phyloP scores from a whole-genome alignment of 2,329 filamentous ascomycete genomes.

The Phymatotrichopsis omnivora region DNA sequence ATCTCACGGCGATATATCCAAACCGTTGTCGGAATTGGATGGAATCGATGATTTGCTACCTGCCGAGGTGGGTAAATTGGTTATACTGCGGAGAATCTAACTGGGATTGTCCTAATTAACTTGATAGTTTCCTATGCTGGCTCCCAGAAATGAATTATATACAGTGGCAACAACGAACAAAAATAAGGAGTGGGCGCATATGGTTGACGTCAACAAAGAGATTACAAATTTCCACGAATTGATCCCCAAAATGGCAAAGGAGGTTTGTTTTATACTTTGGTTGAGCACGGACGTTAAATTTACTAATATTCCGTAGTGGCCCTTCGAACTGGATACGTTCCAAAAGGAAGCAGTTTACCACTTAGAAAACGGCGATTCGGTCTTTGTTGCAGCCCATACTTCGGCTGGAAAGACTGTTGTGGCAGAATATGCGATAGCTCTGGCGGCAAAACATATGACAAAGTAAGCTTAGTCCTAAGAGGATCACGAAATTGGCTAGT shows the following conservation, averaged over 20 bases:
- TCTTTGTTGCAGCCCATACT: slow-evolving; percentile 95
- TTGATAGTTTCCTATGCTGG: slow-evolving; percentile 64
- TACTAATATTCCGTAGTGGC: slow-evolving; percentile 47
- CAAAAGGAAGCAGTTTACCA: slow-evolving; percentile 98
- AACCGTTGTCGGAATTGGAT: slow-evolving; percentile 42
- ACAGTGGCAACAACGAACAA: slow-evolving; percentile 52
- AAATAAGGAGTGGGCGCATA: slow-evolving; percentile 82
- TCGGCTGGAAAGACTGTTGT: slow-evolving; percentile 98
- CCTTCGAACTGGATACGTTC: slow-evolving; percentile 94
- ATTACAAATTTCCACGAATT: slow-evolving; percentile 91
- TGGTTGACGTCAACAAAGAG: slow-evolving; percentile 89
- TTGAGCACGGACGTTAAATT: not conserved
- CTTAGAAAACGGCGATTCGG: slow-evolving; percentile 88
- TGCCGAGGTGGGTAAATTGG: slow-evolving; percentile 47
- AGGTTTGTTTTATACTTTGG: no score
- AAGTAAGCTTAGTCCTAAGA: slow-evolving; percentile 42
- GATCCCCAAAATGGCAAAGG: slow-evolving; percentile 88
- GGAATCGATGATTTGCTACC: slow-evolving; percentile 80
- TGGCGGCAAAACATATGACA: slow-evolving; percentile 97
- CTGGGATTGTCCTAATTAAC: slow-evolving; percentile 6
- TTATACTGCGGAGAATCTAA: not conserved
- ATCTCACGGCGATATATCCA: slow-evolving; percentile 31
- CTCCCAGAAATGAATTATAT: slow-evolving; percentile 68
- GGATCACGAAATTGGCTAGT: not conserved
- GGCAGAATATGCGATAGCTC: slow-evolving; percentile 91